Evolutionary conservation across 305 asterid genomes (phyloP), one percentile per base, ranked within the genome.

Genomic region (Lippia alba): DNA sequence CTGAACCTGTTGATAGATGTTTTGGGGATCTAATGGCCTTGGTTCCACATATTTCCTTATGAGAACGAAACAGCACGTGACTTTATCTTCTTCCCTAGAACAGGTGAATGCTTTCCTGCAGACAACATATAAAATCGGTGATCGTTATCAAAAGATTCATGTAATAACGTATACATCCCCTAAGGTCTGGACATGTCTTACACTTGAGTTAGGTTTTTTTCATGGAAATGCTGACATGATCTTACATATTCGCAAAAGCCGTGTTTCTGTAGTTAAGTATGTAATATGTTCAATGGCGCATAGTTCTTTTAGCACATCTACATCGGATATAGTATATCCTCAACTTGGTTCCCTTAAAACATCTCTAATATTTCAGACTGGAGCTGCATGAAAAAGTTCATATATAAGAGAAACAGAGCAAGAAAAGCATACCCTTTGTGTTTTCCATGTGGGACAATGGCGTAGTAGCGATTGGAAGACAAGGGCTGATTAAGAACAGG

Each of bases 401-500:
- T 44, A 44, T 5, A 8, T 44, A 44, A 4, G 49, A 44, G 49
- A 44, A 11, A 44, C 8, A 11, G 30, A 55, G 24, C 4, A 55
- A 14, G 19, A 49, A 14, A 49, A 16, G n/a, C 81, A 19, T 78
- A 89, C 97, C 97, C 96, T 70, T 76, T 87, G 68, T 50, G 85
- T 30, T 70, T 78, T 2, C 93, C 79, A 16, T 82, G 84, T 6
- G 82, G 82, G 50, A 54, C 59, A 44, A 89, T 76, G 8, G 86
- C 96, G 64, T 81, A 91, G 73, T 89, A 89, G 0, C 65, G 89
- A 54, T 89, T 86, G 66, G 82, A 74, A 60, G 88, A 82, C 69
- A 89, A 16, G 0, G 92, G 89, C 54, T 76, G 92, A 68, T 81
- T 69, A 54, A 89, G 82, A 75, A 83, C 78, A 1, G 95, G 95